Evolutionary conservation across 441 rosid species (phyloP).

Genomic region (Metrosideros polymorpha): DNA sequence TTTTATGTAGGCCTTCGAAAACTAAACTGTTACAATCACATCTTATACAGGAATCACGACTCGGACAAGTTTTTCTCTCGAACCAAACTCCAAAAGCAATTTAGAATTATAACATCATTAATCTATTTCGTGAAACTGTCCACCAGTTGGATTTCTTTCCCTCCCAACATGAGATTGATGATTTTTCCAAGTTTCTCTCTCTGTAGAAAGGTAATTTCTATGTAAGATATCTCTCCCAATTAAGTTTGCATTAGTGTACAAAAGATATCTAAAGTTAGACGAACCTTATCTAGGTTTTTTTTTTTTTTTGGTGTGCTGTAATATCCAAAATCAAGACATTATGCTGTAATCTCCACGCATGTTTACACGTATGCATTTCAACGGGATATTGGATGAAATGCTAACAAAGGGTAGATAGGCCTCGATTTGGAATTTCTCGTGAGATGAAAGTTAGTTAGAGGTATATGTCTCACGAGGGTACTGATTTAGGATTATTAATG

Average conservation of each 20-base stretch:
- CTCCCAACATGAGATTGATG: background rate
- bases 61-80: background rate
- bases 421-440: background rate
- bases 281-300: background rate
- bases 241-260: background rate
- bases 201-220: background rate
- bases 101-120: background rate
- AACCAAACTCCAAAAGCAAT: background rate
- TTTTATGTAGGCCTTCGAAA: background rate
- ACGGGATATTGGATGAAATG: background rate
- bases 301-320: too few species aligned
- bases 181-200: background rate
- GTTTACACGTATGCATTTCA: background rate
- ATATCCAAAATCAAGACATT: background rate
- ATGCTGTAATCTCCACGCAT: background rate
- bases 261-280: background rate
- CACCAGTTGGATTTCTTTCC: background rate
- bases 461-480: rapidly evolving
- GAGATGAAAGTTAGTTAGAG: background rate
- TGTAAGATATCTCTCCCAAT: background rate
- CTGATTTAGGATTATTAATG: background rate
- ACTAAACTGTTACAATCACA: rapidly evolving
- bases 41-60: background rate
- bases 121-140: background rate
- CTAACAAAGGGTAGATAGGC: rapidly evolving